phyloP scores from a whole-genome alignment of 2,329 filamentous ascomycete genomes.

The Fusarium brevicatenulatum region DNA sequence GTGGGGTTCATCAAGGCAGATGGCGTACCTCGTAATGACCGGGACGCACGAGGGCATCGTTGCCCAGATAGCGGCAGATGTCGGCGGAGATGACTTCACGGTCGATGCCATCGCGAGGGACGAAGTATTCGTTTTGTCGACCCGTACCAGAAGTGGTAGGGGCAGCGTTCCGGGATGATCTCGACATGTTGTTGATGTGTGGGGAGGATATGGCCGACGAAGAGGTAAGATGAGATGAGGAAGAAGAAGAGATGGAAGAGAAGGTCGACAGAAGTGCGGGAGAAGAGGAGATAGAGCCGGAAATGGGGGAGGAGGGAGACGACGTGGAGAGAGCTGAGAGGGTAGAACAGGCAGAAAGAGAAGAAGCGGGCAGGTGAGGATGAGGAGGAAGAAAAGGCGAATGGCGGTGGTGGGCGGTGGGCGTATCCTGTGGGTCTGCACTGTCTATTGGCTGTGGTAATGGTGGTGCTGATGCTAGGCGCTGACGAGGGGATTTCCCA shows the following conservation, averaged over 20 bases:
- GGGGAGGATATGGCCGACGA: slow-evolving; percentile 32
- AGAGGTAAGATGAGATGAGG: slow-evolving; percentile 35
- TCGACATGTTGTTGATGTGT: slow-evolving; percentile 52
- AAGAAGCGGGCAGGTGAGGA: slow-evolving; percentile 41
- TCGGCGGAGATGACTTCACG: slow-evolving; percentile 86
- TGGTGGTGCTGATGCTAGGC: slow-evolving; percentile 27
- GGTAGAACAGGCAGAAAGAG: slow-evolving; percentile 39
- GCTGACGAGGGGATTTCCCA: slow-evolving; percentile 43
- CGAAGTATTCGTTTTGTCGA: slow-evolving; percentile 81
- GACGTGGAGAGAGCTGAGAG: slow-evolving; percentile 35
- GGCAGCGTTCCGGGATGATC: slow-evolving; percentile 53
- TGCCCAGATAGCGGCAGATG: slow-evolving; percentile 85
- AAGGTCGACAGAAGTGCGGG: slow-evolving; percentile 33
- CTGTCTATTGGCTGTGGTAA: slow-evolving; percentile 26
- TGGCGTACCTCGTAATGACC: slow-evolving; percentile 74
- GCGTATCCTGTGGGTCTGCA: slow-evolving; percentile 35
- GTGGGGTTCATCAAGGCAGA: neutral
- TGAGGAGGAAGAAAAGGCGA: slow-evolving; percentile 47
- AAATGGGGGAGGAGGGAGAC: slow-evolving; percentile 35
- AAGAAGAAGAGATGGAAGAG: slow-evolving; percentile 29
- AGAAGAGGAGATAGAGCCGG: slow-evolving; percentile 33
- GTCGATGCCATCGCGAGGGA: slow-evolving; percentile 82
- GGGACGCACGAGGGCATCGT: slow-evolving; percentile 82
- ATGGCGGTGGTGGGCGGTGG: slow-evolving; percentile 41
- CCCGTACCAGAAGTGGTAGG: slow-evolving; percentile 52